Conservation (phyloP, 768 basidiomycete genomes). For the Lentinula sp. region DNA sequence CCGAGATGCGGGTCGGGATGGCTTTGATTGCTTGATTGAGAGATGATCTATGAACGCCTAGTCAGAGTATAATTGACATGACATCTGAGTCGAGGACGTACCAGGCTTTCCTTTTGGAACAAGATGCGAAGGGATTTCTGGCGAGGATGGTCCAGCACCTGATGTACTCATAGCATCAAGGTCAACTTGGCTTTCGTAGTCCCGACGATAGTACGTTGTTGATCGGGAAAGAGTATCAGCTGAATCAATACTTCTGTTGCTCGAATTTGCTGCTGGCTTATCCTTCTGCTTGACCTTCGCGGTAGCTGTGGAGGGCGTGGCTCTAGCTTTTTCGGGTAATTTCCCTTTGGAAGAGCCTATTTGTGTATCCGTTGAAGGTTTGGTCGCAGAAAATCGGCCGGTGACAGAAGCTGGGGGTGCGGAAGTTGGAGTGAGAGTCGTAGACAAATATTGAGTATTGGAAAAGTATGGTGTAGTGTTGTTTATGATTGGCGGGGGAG, state of each 20-base stretch:
- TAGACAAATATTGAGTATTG: neutral
- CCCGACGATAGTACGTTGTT: constrained; percentile 20
- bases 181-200: constrained; percentile 21
- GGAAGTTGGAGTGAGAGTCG: neutral
- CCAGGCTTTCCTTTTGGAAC: neutral
- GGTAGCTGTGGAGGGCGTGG: neutral
- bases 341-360: neutral
- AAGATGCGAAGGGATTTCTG: neutral
- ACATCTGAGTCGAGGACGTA: neutral
- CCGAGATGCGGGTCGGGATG: constrained; percentile 5
- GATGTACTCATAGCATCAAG: neutral
- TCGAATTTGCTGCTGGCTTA: neutral
- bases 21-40: neutral
- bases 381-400: neutral
- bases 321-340: neutral
- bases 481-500: neutral
- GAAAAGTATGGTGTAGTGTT: neutral
- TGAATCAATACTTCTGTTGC: neutral
- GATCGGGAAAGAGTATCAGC: neutral
- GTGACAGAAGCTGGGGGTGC: neutral
- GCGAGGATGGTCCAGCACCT: neutral
- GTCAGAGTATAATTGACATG: neutral
- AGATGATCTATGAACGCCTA: neutral
- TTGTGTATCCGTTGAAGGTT: neutral
- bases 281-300: neutral